Conservation (phyloP, 768 basidiomycete species). For the Kwoniella sp. region DNA sequence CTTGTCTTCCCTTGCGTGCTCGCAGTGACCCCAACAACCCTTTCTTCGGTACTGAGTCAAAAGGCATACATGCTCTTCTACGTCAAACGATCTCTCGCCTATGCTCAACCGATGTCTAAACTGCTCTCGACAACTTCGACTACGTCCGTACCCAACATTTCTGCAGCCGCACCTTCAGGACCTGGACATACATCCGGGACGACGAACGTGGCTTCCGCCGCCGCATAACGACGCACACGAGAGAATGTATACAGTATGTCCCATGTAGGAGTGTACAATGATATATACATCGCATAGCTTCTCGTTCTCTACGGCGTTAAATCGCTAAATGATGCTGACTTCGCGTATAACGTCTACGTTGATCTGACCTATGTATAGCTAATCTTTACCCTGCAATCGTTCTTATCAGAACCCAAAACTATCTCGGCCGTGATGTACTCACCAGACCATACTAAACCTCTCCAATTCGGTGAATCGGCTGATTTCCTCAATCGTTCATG, state of each 20-base stretch:
- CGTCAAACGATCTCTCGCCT: constrained; percentile 84
- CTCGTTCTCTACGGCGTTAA: too few species aligned
- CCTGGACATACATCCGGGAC: too few species aligned
- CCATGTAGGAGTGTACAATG: neutral
- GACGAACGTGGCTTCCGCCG: neutral
- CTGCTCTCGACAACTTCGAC: constrained; percentile 10
- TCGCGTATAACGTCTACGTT: too few species aligned
- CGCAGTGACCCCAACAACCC: constrained; percentile 67
- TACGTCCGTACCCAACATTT: neutral
- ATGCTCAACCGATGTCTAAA: constrained; percentile 58
- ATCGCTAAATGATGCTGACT: too few species aligned
- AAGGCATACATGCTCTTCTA: constrained; percentile 95
- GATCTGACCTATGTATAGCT: neutral
- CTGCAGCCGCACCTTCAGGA: neutral
- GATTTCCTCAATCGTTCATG: too few species aligned
- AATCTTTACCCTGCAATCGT: too few species aligned
- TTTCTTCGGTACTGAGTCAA: constrained; percentile 70
- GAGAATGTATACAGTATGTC: neutral
- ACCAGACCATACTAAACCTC: too few species aligned
- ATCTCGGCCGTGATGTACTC: too few species aligned
- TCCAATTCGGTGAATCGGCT: too few species aligned
- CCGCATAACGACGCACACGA: neutral
- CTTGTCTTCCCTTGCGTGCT: constrained; percentile 5
- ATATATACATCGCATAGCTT: neutral
- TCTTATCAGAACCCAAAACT: too few species aligned